These are phyloP conservation scores for Colletotrichum scovillei DNA, from an alignment of 2,329 filamentous ascomycete species.

Conservation along the genomic window DNA sequence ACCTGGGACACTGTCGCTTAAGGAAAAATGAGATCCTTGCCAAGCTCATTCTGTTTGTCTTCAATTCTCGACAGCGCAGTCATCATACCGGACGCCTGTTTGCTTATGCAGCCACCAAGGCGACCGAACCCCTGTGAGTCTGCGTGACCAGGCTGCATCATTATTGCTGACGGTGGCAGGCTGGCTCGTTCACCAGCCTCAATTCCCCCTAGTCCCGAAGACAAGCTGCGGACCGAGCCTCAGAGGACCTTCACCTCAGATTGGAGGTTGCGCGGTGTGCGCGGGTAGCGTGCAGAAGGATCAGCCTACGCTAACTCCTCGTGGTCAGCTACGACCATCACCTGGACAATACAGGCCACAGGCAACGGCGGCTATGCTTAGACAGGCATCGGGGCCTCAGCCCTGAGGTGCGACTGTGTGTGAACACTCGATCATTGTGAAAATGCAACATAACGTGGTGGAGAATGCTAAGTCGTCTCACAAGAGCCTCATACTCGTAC, in stretches of 20 bases:
- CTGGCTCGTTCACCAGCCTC: background rate
- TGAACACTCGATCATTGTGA: no score
- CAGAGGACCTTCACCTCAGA: background rate
- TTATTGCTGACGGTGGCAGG: conserved; percentile 11
- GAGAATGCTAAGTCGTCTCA: background rate
- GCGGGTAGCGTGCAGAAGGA: conserved; percentile 2
- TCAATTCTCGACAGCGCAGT: conserved; percentile 1
- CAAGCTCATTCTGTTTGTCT: background rate
- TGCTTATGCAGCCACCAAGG: conserved; percentile 12
- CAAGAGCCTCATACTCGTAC: background rate
- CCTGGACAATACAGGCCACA: conserved; percentile 5
- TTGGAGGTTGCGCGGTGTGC: background rate
- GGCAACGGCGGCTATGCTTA: background rate
- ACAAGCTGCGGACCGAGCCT: conserved; percentile 11
- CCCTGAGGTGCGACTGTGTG: background rate
- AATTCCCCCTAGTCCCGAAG: background rate
- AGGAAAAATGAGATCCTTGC: no score
- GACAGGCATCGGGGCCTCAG: background rate
- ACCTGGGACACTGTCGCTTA: background rate
- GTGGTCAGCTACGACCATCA: background rate
- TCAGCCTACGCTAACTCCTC: conserved; percentile 5
- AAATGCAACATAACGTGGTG: no score
- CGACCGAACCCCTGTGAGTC: background rate
- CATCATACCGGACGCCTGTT: conserved; percentile 1
- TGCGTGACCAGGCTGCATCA: conserved; percentile 9